Conservation (phyloP, 2,329 filamentous ascomycete genomes). For the Fusarium sp. region DNA sequence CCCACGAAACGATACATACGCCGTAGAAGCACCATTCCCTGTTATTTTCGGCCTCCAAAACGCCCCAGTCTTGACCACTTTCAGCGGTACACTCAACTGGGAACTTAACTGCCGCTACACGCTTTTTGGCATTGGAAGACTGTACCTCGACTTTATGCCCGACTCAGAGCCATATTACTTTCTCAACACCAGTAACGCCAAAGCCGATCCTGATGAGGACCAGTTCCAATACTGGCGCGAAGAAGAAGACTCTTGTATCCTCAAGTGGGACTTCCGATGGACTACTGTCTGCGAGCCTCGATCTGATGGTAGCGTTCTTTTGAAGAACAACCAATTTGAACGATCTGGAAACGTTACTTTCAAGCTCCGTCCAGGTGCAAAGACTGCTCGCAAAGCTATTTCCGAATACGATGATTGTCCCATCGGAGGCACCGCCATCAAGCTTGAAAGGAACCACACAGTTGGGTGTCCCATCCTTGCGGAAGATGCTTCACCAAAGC, state of each 20-base stretch:
- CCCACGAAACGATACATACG: conserved; percentile 29
- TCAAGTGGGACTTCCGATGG: conserved; percentile 25
- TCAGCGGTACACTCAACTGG: conserved; percentile 23
- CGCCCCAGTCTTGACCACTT: conserved; percentile 22
- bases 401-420: conserved; percentile 19
- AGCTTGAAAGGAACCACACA: conserved; percentile 21
- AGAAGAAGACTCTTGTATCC: conserved; percentile 19
- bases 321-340: conserved; percentile 27
- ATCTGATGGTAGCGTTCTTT: conserved; percentile 10
- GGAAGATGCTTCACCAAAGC: conserved; percentile 12
- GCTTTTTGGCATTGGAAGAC: conserved; percentile 15
- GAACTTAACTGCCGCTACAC: conserved; percentile 18
- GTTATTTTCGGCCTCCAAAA: conserved; percentile 35
- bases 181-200: conserved; percentile 23
- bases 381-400: conserved; percentile 11
- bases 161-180: conserved; percentile 20
- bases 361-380: conserved; percentile 13
- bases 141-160: conserved; percentile 21
- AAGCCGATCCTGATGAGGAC: conserved; percentile 16
- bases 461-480: conserved; percentile 24
- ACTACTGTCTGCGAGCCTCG: conserved; percentile 20
- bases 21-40: conserved; percentile 26
- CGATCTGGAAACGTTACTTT: conserved; percentile 15
- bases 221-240: conserved; percentile 27
- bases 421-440: conserved; percentile 16